These are phyloP conservation scores for Camelina sativa DNA, from an alignment of 345 rosid genomes.

Conservation along the genomic window DNA sequence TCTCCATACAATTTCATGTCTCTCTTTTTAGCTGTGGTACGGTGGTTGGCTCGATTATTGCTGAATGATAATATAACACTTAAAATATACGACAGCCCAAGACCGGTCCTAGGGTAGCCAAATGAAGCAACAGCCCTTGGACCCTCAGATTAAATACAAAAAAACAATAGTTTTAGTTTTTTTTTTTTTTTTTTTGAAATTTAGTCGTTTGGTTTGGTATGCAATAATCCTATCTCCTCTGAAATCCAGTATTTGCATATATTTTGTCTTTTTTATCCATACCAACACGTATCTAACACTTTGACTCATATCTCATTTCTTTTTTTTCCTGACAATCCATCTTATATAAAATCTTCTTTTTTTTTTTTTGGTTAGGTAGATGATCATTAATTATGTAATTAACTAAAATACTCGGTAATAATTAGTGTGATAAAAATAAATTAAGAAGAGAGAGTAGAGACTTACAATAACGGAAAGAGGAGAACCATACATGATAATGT, in stretches of 20 bases:
- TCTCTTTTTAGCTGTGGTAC: not conserved
- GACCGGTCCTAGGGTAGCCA: not conserved
- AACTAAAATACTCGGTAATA: not conserved
- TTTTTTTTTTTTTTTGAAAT: not conserved
- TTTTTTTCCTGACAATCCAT: not conserved
- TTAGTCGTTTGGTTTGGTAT: not conserved
- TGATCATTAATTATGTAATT: not conserved
- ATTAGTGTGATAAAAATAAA: not conserved
- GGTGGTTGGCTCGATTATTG: constrained; percentile 22
- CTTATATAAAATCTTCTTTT: not conserved
- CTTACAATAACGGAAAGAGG: constrained; percentile 82
- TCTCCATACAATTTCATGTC: constrained; percentile 17
- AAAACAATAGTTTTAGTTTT: not conserved
- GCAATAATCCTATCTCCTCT: not conserved
- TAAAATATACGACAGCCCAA: constrained; percentile 1
- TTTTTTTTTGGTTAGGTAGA: not conserved
- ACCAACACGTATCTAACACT: not conserved
- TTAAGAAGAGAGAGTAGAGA: constrained; percentile 1
- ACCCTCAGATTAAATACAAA: not conserved
- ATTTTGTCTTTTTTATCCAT: not conserved
- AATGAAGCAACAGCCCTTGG: not conserved
- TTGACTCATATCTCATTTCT: not conserved
- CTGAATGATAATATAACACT: not conserved
- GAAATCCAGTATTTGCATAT: not conserved
- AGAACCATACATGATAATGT: constrained; percentile 76